Evolutionary conservation across 495 filamentous ascomycete species (phyloP).

Genomic region (Daldinia childiae): DNA sequence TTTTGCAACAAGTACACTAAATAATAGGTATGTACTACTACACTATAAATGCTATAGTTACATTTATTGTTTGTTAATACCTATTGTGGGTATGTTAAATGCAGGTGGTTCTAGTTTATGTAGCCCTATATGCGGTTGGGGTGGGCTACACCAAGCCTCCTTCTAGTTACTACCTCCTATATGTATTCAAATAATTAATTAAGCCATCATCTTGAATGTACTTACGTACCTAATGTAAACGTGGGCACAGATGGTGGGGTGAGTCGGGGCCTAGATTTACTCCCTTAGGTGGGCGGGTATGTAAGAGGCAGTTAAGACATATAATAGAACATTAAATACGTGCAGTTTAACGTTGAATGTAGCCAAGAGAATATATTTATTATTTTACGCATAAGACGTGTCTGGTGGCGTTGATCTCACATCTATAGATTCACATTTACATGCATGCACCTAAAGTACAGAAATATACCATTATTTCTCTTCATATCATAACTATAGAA

Average conservation of each 20-base stretch:
- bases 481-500: neutral
- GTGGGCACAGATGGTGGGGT: neutral
- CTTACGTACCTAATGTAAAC: neutral
- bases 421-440: neutral
- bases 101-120: neutral
- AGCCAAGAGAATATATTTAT: neutral
- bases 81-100: neutral
- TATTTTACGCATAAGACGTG: neutral
- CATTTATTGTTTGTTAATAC: neutral
- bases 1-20: neutral
- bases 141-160: neutral
- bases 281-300: neutral
- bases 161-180: too few species aligned
- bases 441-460: neutral
- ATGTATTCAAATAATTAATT: neutral
- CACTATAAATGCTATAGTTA: neutral
- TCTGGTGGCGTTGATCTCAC: neutral
- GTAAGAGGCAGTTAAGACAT: too few species aligned
- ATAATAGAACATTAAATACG: neutral
- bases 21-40: neutral
- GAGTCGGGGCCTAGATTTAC: neutral
- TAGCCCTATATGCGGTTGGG: neutral
- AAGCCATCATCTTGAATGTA: neutral
- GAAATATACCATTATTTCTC: neutral
- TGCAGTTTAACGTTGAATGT: neutral